Evolutionary conservation across 2,329 filamentous ascomycete genomes (phyloP), one percentile per base, ranked within the genome.

Genomic region (Xylariales sp.): DNA sequence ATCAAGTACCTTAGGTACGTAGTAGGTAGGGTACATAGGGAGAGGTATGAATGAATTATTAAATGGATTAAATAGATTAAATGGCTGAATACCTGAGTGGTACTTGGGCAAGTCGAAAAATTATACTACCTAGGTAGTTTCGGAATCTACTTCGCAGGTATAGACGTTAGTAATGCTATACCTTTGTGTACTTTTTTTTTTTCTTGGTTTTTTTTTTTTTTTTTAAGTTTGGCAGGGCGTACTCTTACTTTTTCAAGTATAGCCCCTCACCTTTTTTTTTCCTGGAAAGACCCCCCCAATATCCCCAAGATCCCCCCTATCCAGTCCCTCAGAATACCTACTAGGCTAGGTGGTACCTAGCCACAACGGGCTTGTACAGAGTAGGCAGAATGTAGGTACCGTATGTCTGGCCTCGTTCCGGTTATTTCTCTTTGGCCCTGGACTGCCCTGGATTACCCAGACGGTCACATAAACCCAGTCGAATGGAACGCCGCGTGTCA

Each of bases 401-500:
- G 23, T 41, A 16, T 36, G 34, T 56, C 36, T 18, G 23, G 18
- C 39, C 12, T 41, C 9, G 39, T 30, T 56, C 36, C 18, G 18
- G 39, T 18, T 45, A 39, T 28, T 56, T 55, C 18, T 43, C 16
- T 43, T 43, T 43, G 12, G 28, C 30, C 39, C 36, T 28, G n/a
- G 8, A n/a, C 14, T 34, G 5, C 32, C 12, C 36, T 39, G 12
- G 36, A 39, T 39, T 39, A 9, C 36, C 36, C 6, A 39, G 8
- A 8, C 8, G 6, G 36, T 39, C 48, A 46, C 10, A 45, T 23
- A 23, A 56, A 61, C 61, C 65, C 65, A 61, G 56, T 64, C 18
- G 61, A 61, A 61, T 68, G 65, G 65, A 61, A 68, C 62, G 49
- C 61, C 56, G 61, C 62, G 36, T 60, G 61, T 64, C 30, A 53